Evolutionary conservation across 1,284 basidiomycete species (phyloP).

Genomic region (Cutaneotrichosporon cyanovorans): DNA sequence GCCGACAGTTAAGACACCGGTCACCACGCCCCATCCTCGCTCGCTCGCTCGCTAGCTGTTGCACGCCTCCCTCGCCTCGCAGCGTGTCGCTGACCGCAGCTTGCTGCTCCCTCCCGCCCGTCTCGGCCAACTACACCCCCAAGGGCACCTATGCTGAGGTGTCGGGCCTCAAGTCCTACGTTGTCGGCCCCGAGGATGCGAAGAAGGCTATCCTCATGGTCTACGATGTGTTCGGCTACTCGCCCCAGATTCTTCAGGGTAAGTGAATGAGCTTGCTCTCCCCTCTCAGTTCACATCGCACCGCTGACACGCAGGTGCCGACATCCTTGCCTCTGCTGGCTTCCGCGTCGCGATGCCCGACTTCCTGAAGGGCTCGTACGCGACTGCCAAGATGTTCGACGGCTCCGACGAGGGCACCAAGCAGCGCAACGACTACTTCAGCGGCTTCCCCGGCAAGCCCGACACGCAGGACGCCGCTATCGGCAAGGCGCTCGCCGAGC

Average conservation of each 20-base stretch:
- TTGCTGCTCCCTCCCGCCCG: slow-evolving; percentile 50
- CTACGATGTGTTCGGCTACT: slow-evolving; percentile 45
- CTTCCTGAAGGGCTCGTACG: slow-evolving; percentile 44
- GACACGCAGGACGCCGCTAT: slow-evolving; percentile 32
- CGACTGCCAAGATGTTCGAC: slow-evolving; percentile 39
- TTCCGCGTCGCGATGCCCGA: slow-evolving; percentile 48
- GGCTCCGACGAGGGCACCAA: slow-evolving; percentile 20
- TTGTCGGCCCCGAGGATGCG: slow-evolving; percentile 31
- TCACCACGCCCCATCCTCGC: too few relatives aligned
- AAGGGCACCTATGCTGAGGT: slow-evolving; percentile 45
- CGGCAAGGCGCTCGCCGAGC: slow-evolving; percentile 30
- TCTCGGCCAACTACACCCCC: slow-evolving; percentile 48
- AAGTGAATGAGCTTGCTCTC: slow-evolving; percentile 19
- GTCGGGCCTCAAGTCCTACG: slow-evolving; percentile 44
- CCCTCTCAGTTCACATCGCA: neutral
- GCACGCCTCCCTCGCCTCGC: too few relatives aligned
- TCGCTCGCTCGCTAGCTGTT: too few relatives aligned
- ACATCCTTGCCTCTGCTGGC: slow-evolving; percentile 42
- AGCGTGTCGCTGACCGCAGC: slow-evolving; percentile 26
- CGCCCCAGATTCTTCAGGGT: slow-evolving; percentile 49
- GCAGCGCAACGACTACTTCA: slow-evolving; percentile 30
- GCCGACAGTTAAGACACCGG: too few relatives aligned
- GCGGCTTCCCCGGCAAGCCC: slow-evolving; percentile 30
- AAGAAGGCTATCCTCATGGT: slow-evolving; percentile 31
- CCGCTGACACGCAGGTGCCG: slow-evolving; percentile 41